phyloP scores from a whole-genome alignment of 2,329 filamentous ascomycete genomes.

The Calonectria crousiana region DNA sequence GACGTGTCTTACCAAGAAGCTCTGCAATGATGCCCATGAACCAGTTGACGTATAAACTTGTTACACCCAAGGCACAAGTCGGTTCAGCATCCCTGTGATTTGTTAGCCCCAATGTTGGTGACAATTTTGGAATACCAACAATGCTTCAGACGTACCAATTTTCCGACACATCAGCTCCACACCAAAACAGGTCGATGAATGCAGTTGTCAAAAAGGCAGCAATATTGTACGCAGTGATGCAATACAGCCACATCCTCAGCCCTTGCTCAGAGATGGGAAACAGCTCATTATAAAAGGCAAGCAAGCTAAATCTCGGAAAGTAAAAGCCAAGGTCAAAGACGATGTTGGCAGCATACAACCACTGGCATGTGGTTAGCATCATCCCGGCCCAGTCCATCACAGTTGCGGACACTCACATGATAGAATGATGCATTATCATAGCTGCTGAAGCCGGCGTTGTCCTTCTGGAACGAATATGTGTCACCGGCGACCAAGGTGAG shows the following conservation, averaged over 20 bases:
- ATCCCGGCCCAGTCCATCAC: background rate
- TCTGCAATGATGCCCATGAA: constrained; percentile 2
- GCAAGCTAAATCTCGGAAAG: background rate
- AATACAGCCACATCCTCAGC: background rate
- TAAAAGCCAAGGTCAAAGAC: constrained; percentile 3
- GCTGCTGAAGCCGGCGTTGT: background rate
- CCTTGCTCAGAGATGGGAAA: constrained; percentile 4
- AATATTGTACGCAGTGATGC: background rate
- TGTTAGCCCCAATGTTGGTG: background rate
- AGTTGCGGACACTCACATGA: background rate
- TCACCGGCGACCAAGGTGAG: background rate
- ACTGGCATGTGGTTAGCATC: background rate
- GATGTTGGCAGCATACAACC: background rate
- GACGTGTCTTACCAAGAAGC: background rate
- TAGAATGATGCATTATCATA: background rate
- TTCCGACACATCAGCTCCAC: background rate
- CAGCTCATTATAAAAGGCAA: constrained; percentile 2
- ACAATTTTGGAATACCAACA: background rate
- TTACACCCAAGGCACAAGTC: background rate
- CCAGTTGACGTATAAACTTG: background rate
- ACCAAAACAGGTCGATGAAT: constrained; percentile 1
- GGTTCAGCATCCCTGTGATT: background rate
- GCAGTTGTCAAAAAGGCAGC: background rate
- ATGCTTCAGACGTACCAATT: background rate
- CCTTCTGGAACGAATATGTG: background rate